These are phyloP conservation scores for Cercospora zeae-maydis DNA, from an alignment of 2,329 filamentous ascomycete species.

Conservation along the genomic window DNA sequence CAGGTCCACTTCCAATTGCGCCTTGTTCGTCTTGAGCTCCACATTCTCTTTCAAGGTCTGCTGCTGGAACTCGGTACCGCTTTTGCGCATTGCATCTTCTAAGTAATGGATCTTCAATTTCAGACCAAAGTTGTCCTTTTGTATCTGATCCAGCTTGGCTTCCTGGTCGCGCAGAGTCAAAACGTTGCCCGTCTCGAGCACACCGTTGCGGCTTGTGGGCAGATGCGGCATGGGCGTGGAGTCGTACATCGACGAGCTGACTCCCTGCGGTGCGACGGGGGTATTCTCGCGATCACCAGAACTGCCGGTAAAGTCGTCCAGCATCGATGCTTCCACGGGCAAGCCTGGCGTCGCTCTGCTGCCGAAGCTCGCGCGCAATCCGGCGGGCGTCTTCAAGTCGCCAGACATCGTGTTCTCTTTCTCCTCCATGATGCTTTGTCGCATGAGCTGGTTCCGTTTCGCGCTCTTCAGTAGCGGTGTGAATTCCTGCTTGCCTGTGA, in stretches of 20 bases:
- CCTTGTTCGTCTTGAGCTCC: conserved; percentile 87
- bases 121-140: conserved; percentile 96
- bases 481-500: conserved; percentile 67
- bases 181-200: conserved; percentile 81
- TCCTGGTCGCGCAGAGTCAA: conserved; percentile 92
- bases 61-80: conserved; percentile 85
- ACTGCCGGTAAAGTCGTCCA: conserved; percentile 59
- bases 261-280: conserved; percentile 65
- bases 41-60: conserved; percentile 90
- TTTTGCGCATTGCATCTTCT: conserved; percentile 82
- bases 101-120: conserved; percentile 97
- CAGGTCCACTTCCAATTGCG: conserved; percentile 84
- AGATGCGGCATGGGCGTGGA: conserved; percentile 76
- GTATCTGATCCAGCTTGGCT: conserved; percentile 85
- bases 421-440: conserved; percentile 38
- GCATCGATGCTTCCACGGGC: conserved; percentile 71
- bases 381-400: conserved; percentile 61
- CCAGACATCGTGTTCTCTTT: conserved; percentile 44
- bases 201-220: conserved; percentile 56
- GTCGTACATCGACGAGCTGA: conserved; percentile 69
- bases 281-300: conserved; percentile 63
- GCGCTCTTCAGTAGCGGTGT: conserved; percentile 86
- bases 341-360: conserved; percentile 64
- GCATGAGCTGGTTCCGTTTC: conserved; percentile 61
- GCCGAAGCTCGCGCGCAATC: conserved; percentile 59